Conservation (phyloP, 495 filamentous ascomycete genomes). For the Penicillium tannophilum region DNA sequence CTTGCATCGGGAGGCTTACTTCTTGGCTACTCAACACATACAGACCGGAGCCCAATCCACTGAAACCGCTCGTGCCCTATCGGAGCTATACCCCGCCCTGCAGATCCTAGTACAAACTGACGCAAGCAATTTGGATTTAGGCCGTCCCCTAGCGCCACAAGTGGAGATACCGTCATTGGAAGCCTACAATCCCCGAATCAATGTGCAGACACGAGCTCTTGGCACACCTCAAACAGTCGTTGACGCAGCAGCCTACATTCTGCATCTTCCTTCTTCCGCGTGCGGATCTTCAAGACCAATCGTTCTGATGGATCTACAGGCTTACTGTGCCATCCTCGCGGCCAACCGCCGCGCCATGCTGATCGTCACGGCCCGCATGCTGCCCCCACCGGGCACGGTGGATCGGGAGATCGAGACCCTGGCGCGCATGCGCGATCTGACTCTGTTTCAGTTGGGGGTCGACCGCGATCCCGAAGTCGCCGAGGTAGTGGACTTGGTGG, state of each 20-base stretch:
- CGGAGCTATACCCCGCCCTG: constrained; percentile 2
- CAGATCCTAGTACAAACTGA: neutral
- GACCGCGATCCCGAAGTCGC: neutral
- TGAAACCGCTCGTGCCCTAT: neutral
- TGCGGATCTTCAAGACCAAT: neutral
- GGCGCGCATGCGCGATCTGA: constrained; percentile 1
- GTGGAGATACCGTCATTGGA: neutral
- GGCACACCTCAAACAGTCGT: neutral
- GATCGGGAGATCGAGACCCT: neutral
- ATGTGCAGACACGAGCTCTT: neutral
- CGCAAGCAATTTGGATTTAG: neutral
- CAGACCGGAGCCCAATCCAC: neutral
- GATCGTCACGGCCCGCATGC: constrained; percentile 2
- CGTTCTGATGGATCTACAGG: too few relatives aligned
- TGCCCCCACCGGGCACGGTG: neutral
- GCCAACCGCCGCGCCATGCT: neutral
- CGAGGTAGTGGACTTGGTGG: neutral
- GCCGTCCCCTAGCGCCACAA: neutral
- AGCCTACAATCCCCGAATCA: neutral
- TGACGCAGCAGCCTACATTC: neutral
- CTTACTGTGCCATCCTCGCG: neutral
- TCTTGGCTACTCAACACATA: neutral
- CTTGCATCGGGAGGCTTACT: neutral
- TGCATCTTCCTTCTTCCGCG: neutral
- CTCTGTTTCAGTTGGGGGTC: neutral